These are phyloP conservation scores for Phalaenopsis aphrodite DNA, from an alignment of 106 monocot genomes.

Conservation along the genomic window DNA sequence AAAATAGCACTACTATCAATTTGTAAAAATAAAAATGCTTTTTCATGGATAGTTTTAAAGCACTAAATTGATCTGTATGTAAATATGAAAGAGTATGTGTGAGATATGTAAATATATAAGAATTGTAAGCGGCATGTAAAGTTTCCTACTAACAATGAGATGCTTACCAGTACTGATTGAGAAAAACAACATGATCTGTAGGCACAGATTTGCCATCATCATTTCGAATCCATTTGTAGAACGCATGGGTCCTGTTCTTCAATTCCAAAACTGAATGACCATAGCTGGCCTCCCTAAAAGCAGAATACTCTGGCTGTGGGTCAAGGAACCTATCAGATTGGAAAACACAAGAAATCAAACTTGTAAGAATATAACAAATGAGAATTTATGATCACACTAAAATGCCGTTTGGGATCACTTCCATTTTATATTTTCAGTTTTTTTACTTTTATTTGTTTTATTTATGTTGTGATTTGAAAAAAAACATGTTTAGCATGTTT, in stretches of 20 bases:
- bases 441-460: too few species aligned
- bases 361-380: neutral
- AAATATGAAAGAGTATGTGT: too few species aligned
- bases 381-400: neutral
- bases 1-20: too few species aligned
- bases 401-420: neutral
- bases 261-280: slow-evolving; percentile 85
- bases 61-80: too few species aligned
- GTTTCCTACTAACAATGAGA: neutral
- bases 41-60: too few species aligned
- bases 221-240: slow-evolving; percentile 91
- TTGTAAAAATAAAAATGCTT: too few species aligned
- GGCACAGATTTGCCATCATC: slow-evolving; percentile 66
- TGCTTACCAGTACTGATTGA: slow-evolving; percentile 86
- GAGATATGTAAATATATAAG: too few species aligned
- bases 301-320: slow-evolving; percentile 88
- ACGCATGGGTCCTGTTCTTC: slow-evolving; percentile 90
- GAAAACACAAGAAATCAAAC: slow-evolving; percentile 3
- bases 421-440: too few species aligned
- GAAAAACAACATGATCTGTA: slow-evolving; percentile 59
- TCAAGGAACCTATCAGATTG: slow-evolving; percentile 47
- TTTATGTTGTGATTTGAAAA: too few species aligned
- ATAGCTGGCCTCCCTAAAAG: slow-evolving; percentile 95
- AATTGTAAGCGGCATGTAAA: neutral
- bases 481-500: too few species aligned